Conservation (phyloP, 129 eudicot species). For the Ambrosia artemisiifolia region DNA sequence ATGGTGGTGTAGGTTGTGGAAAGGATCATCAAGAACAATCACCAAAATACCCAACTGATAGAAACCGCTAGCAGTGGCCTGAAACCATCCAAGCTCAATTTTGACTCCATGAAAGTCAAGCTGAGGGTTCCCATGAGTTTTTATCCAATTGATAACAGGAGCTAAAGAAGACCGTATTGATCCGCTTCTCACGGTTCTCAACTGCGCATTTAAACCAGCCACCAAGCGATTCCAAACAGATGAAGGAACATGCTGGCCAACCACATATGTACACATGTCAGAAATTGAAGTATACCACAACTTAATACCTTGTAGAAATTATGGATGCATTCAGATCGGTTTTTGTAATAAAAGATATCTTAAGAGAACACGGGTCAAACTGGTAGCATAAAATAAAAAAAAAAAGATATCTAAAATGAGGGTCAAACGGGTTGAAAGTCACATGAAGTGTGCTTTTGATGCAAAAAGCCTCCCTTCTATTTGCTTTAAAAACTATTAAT, state of each 20-base stretch:
- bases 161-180: slow-evolving; percentile 60
- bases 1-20: slow-evolving; percentile 43
- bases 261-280: slow-evolving; percentile 18
- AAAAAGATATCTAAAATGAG: neutral
- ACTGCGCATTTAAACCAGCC: slow-evolving; percentile 77
- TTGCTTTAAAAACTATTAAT: neutral
- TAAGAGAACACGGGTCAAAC: neutral
- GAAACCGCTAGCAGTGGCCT: slow-evolving; percentile 82
- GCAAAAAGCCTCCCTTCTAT: neutral
- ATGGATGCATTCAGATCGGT: neutral
- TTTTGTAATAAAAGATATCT: neutral
- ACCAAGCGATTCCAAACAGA: slow-evolving; percentile 83
- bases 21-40: slow-evolving; percentile 50
- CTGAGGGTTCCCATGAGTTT: slow-evolving; percentile 76
- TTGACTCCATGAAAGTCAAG: slow-evolving; percentile 81
- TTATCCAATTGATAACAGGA: slow-evolving; percentile 68
- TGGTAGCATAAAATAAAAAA: too few species aligned
- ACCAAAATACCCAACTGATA: slow-evolving; percentile 85
- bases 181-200: slow-evolving; percentile 71
- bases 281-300: slow-evolving; percentile 5
- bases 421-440: neutral
- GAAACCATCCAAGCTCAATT: slow-evolving; percentile 85
- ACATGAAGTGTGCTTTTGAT: neutral
- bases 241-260: slow-evolving; percentile 74
- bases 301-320: neutral